phyloP scores from a whole-genome alignment of 768 basidiomycete species.

The Tylopilus cervinicoccineus region DNA sequence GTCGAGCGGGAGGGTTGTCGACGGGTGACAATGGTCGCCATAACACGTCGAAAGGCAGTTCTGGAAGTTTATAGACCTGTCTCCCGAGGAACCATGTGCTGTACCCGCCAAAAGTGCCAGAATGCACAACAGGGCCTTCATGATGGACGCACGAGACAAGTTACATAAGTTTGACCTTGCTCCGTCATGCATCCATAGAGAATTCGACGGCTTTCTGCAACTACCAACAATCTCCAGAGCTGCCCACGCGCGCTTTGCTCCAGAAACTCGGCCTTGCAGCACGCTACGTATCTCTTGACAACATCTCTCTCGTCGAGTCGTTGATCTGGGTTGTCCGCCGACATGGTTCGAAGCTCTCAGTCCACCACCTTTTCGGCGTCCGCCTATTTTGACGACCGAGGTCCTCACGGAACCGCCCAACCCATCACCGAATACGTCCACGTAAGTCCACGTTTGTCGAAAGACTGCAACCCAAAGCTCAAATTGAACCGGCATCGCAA shows the following conservation, averaged over 20 bases:
- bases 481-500: slow-evolving; percentile 19
- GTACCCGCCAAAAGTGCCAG: slow-evolving; percentile 11
- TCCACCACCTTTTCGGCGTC: slow-evolving; percentile 65
- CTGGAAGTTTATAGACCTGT: slow-evolving; percentile 33
- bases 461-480: slow-evolving; percentile 3
- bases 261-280: background rate
- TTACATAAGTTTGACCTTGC: slow-evolving; percentile 17
- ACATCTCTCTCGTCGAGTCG: too few species aligned
- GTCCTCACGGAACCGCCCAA: slow-evolving; percentile 63
- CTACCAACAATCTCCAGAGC: background rate
- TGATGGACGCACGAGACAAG: slow-evolving; percentile 1
- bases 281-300: too few species aligned
- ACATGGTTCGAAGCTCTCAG: slow-evolving; percentile 37
- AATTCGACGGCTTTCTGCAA: too few species aligned
- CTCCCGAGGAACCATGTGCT: slow-evolving; percentile 28
- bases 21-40: slow-evolving; percentile 28
- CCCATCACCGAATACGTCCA: slow-evolving; percentile 78
- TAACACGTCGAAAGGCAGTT: slow-evolving; percentile 36
- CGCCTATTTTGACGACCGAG: slow-evolving; percentile 75
- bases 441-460: slow-evolving; percentile 40
- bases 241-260: background rate
- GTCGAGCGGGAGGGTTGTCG: slow-evolving; percentile 43
- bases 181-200: too few species aligned
- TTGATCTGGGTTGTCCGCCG: background rate
- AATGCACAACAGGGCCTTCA: slow-evolving; percentile 16